Evolutionary conservation across 2,329 filamentous ascomycete genomes (phyloP).

Genomic region (Fusarium goolgardi): DNA sequence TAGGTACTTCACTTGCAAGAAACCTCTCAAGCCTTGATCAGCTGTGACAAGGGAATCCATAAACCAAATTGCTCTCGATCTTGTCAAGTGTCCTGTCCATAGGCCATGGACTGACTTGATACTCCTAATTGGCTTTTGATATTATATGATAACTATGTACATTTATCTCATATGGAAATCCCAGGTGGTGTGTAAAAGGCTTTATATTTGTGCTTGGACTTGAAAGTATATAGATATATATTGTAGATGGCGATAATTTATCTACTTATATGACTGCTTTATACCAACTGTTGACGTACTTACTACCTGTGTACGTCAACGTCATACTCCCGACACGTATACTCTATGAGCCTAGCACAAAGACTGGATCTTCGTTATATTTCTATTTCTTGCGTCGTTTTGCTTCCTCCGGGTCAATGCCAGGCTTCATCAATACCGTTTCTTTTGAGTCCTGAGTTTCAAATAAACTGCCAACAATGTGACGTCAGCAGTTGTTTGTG

Average conservation of each 20-base stretch:
- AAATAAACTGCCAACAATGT: neutral
- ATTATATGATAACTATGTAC: neutral
- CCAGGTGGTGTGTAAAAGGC: neutral
- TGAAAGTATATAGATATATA: neutral
- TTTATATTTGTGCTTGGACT: neutral
- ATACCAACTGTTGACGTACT: neutral
- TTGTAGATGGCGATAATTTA: neutral
- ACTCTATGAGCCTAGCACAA: neutral
- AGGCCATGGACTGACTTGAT: neutral
- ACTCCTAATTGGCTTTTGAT: neutral
- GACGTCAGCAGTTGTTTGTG: neutral
- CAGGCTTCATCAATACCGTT: neutral
- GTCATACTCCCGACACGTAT: neutral
- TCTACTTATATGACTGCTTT: neutral
- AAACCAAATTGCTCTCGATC: neutral
- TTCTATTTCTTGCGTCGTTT: neutral
- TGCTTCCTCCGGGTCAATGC: neutral
- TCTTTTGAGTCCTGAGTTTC: neutral
- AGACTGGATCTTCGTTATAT: neutral
- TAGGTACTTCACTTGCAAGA: neutral
- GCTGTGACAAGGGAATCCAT: neutral
- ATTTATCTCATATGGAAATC: neutral
- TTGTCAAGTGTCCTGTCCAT: neutral
- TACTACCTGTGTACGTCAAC: neutral
- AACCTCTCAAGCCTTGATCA: too few relatives aligned